These are phyloP conservation scores for Penicillium sumatraense DNA, from an alignment of 2,329 filamentous ascomycete genomes.

Conservation along the genomic window DNA sequence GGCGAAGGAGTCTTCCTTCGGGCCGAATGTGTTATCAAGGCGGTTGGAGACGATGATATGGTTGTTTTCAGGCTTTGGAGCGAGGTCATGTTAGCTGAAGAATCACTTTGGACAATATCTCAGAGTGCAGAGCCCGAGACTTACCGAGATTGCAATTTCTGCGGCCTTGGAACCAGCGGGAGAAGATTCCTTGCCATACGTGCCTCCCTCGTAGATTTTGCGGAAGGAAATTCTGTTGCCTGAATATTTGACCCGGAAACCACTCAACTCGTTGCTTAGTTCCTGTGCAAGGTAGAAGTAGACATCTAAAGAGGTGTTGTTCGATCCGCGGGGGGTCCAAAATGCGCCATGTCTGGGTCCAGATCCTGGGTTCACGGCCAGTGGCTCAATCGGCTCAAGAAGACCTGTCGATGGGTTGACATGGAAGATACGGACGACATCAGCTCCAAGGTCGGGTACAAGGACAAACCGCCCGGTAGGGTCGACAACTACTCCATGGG, in stretches of 20 bases:
- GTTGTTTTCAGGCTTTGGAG: constrained; percentile 17
- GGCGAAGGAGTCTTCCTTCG: constrained; percentile 18
- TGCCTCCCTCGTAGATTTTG: constrained; percentile 14
- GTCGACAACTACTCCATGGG: constrained; percentile 53
- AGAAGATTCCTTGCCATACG: constrained; percentile 9
- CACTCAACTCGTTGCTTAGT: constrained; percentile 22
- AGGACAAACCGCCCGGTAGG: constrained; percentile 56
- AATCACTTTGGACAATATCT: too few species aligned
- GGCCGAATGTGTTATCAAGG: constrained; percentile 19
- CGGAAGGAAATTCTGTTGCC: constrained; percentile 11
- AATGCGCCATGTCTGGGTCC: constrained; percentile 61
- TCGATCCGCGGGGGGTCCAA: constrained; percentile 43
- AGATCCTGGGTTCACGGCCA: constrained; percentile 50
- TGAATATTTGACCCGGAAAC: constrained; percentile 22
- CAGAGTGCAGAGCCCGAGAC: too few species aligned
- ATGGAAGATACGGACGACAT: constrained; percentile 59
- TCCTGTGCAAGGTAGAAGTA: constrained; percentile 24
- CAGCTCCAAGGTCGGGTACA: constrained; percentile 59
- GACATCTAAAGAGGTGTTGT: background rate
- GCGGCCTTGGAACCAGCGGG: constrained; percentile 18
- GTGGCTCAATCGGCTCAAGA: constrained; percentile 53
- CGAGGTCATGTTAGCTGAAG: too few species aligned
- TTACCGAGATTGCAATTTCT: constrained; percentile 20
- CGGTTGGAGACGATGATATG: constrained; percentile 21
- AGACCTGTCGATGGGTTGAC: constrained; percentile 52